Conservation (phyloP, 2,329 filamentous ascomycete species). For the Byssochlamys sp. region DNA sequence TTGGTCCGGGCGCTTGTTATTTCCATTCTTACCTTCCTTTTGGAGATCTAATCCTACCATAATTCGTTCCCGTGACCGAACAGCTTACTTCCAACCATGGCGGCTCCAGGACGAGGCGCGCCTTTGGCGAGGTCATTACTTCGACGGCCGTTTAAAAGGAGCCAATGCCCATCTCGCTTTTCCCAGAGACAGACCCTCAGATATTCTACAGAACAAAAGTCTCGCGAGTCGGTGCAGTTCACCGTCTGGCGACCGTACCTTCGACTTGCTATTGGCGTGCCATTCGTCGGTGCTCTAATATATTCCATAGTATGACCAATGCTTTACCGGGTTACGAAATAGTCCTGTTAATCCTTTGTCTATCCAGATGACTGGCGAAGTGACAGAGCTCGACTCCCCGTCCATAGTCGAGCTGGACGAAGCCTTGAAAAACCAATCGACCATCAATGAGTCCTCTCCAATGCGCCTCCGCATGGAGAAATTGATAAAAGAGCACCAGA, state of each 20-base stretch:
- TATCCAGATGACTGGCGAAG: constrained; percentile 26
- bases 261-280: constrained; percentile 39
- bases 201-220: constrained; percentile 16
- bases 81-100: constrained; percentile 14
- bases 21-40: not conserved
- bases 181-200: constrained; percentile 14
- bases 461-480: constrained; percentile 98
- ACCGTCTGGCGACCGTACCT: constrained; percentile 39
- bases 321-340: not conserved
- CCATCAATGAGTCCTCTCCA: constrained; percentile 66
- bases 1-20: not conserved
- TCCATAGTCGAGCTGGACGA: constrained; percentile 78
- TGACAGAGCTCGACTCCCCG: constrained; percentile 36
- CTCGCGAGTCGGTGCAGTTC: constrained; percentile 17
- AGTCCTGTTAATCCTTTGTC: not conserved
- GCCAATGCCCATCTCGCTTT: constrained; percentile 12
- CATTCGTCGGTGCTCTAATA: constrained; percentile 40
- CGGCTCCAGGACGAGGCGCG: constrained; percentile 22
- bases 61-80: not conserved
- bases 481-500: constrained; percentile 86
- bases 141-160: constrained; percentile 15
- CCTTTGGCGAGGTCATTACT: constrained; percentile 25
- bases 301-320: constrained; percentile 42
- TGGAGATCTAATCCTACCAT: not conserved
- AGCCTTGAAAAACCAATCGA: constrained; percentile 66